Conservation (phyloP, 108 stramenopile genomes). For the Mediolabrus comicus region DNA sequence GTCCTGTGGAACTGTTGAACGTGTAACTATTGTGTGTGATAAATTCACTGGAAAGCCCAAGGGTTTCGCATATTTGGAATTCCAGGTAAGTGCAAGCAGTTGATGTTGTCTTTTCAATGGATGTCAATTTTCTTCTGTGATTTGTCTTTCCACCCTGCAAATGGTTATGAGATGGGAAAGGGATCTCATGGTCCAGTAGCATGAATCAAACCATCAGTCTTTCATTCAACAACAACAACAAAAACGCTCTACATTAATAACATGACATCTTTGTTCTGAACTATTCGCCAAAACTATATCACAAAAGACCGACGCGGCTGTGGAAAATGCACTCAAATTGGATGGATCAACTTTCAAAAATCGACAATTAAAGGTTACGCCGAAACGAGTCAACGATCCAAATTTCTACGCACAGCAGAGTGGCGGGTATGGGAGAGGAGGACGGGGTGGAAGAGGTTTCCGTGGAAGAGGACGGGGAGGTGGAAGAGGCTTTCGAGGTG, state of each 20-base stretch:
- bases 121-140: not conserved
- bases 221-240: not conserved
- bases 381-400: constrained; percentile 87
- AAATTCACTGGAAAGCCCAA: constrained; percentile 93
- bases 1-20: constrained; percentile 93
- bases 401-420: constrained; percentile 47
- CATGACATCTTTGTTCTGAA: constrained; percentile 20
- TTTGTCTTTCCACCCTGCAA: constrained; percentile 18
- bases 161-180: constrained; percentile 7
- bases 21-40: constrained; percentile 98
- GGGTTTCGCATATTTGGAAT: constrained; percentile 62
- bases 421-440: constrained; percentile 41
- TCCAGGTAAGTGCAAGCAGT: constrained; percentile 57
- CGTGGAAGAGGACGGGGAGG: constrained; percentile 31
- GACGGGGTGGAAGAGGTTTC: constrained; percentile 43
- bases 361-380: constrained; percentile 87
- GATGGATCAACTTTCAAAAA: constrained; percentile 95
- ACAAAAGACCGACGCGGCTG: constrained; percentile 73
- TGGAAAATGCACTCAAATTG: constrained; percentile 91
- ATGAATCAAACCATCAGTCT: not conserved
- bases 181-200: not conserved
- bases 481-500: constrained; percentile 20
- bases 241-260: not conserved
- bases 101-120: not conserved
- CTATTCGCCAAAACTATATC: constrained; percentile 14